Evolutionary conservation across 148 eudicot species (phyloP).

Genomic region (Nepenthes mirabilis): DNA sequence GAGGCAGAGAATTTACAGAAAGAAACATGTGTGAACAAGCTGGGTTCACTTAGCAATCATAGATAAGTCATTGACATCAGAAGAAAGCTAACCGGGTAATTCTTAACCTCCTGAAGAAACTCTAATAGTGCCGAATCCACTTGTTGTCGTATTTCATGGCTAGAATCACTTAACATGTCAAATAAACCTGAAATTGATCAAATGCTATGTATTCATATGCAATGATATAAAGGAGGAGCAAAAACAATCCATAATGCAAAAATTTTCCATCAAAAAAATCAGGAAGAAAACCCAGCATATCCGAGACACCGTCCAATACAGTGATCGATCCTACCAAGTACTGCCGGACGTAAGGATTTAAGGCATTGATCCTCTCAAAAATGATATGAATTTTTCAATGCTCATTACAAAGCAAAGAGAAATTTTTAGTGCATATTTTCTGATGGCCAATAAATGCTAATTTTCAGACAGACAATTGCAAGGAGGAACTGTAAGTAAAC

Average conservation of each 20-base stretch:
- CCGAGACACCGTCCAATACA: constrained; percentile 95
- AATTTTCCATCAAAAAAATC: constrained; percentile 94
- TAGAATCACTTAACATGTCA: constrained; percentile 91
- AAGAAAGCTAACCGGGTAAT: constrained; percentile 70
- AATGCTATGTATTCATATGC: neutral
- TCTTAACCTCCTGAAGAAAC: constrained; percentile 94
- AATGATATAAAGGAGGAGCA: neutral
- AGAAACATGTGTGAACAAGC: neutral
- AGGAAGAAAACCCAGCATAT: constrained; percentile 98
- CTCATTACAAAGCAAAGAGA: constrained; percentile 43
- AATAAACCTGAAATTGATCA: constrained; percentile 60
- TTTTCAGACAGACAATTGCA: neutral
- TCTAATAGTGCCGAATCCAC: constrained; percentile 97
- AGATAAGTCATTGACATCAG: neutral
- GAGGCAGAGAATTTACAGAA: neutral
- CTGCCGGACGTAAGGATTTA: constrained; percentile 93
- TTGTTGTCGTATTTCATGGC: constrained; percentile 96
- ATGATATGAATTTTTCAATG: constrained; percentile 95
- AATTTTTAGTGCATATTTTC: too few relatives aligned
- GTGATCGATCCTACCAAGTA: constrained; percentile 99
- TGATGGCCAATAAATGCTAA: neutral
- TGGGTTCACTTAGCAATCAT: neutral
- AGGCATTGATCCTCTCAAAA: constrained; percentile 96
- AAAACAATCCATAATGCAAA: neutral
- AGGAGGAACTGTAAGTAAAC: neutral